These are phyloP conservation scores for Lupinus albus DNA, from an alignment of 306 rosid species.

Conservation along the genomic window DNA sequence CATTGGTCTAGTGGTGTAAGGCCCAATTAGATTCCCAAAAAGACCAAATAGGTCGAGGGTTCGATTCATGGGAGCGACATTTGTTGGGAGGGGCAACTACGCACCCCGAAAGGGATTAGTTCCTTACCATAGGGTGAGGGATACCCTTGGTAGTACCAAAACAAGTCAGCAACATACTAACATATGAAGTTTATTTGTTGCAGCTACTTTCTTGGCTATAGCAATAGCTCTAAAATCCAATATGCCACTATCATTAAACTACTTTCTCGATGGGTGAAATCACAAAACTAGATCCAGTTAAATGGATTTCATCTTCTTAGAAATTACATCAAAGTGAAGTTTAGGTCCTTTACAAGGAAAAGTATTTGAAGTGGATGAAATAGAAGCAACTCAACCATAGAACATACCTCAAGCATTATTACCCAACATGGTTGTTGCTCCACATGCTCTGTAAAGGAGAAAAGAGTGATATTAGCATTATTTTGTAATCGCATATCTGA, in stretches of 20 bases:
- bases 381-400: conserved; percentile 36
- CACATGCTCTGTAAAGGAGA: conserved; percentile 60
- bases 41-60: too few species aligned
- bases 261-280: conserved; percentile 15
- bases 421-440: conserved; percentile 95
- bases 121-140: too few species aligned
- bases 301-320: not conserved
- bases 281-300: conserved; percentile 26
- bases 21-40: too few species aligned
- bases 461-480: conserved; percentile 27
- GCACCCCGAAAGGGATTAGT: too few species aligned
- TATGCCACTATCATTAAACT: conserved; percentile 1
- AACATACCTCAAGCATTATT: conserved; percentile 91
- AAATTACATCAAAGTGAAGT: conserved; percentile 29
- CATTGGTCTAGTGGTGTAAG: too few species aligned
- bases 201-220: conserved; percentile 9
- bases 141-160: too few species aligned
- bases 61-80: too few species aligned
- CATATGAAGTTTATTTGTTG: conserved; percentile 1
- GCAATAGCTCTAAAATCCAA: not conserved
- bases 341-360: not conserved
- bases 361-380: conserved; percentile 12
- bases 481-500: conserved; percentile 7
- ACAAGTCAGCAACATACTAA: not conserved
- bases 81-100: too few species aligned